phyloP scores from a whole-genome alignment of 805 yeast species.

The Saturnispora gosingensis region DNA sequence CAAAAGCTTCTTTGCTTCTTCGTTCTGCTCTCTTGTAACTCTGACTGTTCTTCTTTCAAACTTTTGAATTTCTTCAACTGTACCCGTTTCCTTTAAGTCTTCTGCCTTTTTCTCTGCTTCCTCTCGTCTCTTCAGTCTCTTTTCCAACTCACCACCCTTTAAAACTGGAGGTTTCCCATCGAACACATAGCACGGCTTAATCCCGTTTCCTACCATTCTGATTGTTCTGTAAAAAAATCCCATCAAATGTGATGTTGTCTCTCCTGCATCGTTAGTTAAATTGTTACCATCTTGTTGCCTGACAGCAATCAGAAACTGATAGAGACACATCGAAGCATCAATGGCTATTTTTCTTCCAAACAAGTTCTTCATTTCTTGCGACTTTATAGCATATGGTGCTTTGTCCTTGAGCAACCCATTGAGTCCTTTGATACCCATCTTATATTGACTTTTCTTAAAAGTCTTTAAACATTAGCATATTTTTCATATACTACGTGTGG shows the following conservation, averaged over 20 bases:
- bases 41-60: conserved; percentile 82
- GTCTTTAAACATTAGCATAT: no score
- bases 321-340: conserved; percentile 92
- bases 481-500: neutral
- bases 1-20: conserved; percentile 77
- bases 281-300: conserved; percentile 96
- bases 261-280: conserved; percentile 79
- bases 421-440: conserved; percentile 51
- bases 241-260: conserved; percentile 87
- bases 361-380: conserved; percentile 72
- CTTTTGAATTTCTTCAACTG: conserved; percentile 64
- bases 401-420: conserved; percentile 82
- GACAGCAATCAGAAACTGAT: conserved; percentile 93
- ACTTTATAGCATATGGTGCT: conserved; percentile 74
- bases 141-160: conserved; percentile 87
- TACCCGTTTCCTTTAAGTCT: conserved; percentile 70
- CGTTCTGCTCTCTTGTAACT: conserved; percentile 86
- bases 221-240: conserved; percentile 95
- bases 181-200: conserved; percentile 93
- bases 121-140: conserved; percentile 70
- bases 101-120: conserved; percentile 73
- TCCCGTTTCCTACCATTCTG: conserved; percentile 82
- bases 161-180: conserved; percentile 96
- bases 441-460: neutral
- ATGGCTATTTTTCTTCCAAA: conserved; percentile 97